These are phyloP conservation scores for Modicella reniformis DNA, from an alignment of 371 early-diverging fungal genomes.

Conservation along the genomic window DNA sequence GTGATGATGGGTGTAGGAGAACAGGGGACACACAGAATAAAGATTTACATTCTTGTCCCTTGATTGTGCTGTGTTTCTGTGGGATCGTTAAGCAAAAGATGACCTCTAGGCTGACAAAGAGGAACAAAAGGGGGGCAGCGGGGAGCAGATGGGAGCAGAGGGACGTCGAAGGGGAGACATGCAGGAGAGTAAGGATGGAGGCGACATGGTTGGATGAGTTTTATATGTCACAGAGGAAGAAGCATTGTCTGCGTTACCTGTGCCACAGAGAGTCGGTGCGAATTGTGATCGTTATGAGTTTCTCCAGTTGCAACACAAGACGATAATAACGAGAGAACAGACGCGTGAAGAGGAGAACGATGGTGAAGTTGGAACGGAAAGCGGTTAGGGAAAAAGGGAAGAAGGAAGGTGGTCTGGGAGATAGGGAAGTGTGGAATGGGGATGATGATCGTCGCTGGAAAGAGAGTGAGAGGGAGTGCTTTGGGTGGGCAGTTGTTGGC, in stretches of 20 bases:
- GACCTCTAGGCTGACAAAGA: slow-evolving; percentile 5
- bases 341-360: slow-evolving; percentile 10
- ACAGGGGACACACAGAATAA: background rate
- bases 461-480: background rate
- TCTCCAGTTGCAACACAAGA: slow-evolving; percentile 6
- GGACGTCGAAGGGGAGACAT: slow-evolving; percentile 15
- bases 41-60: background rate
- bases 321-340: background rate
- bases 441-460: background rate
- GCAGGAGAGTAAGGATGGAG: background rate
- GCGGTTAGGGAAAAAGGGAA: slow-evolving; percentile 43
- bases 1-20: background rate
- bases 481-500: background rate
- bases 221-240: slow-evolving; percentile 7
- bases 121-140: background rate
- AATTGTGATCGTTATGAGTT: slow-evolving; percentile 36
- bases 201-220: background rate
- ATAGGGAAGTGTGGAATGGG: slow-evolving; percentile 17
- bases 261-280: slow-evolving; percentile 11
- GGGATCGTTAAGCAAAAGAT: background rate
- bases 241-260: slow-evolving; percentile 22
- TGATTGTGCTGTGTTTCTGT: slow-evolving; percentile 2
- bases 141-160: background rate
- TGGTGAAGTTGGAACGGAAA: slow-evolving; percentile 22
- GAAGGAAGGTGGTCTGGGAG: slow-evolving; percentile 33